Conservation (phyloP, 768 basidiomycete species). For the Cystofilobasidium ferigula region DNA sequence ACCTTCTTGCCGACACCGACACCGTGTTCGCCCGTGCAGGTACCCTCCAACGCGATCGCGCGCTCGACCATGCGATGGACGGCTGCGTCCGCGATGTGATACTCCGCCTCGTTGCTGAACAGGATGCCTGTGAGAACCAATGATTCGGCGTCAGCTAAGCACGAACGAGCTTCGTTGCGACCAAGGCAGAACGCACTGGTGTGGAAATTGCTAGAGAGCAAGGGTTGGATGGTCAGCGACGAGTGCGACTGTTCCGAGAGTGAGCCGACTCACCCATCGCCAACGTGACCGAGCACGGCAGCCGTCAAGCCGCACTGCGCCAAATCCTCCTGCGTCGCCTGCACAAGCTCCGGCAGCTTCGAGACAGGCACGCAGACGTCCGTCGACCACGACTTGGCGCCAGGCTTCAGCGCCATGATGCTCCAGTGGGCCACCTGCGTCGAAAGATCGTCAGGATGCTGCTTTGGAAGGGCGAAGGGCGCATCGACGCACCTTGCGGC, state of each 20-base stretch:
- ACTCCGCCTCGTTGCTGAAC: conserved; percentile 17
- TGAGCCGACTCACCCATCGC: conserved; percentile 13
- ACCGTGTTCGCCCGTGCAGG: conserved; percentile 45
- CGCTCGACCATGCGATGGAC: conserved; percentile 41
- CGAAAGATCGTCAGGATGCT: background rate
- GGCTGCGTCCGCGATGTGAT: conserved; percentile 32
- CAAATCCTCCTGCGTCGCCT: conserved; percentile 71
- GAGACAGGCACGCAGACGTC: conserved; percentile 40
- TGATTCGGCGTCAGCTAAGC: too few species aligned
- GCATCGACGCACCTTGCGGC: background rate
- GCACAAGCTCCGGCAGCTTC: conserved; percentile 39
- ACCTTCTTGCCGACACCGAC: conserved; percentile 71
- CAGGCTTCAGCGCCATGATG: conserved; percentile 8
- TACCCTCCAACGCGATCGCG: conserved; percentile 41
- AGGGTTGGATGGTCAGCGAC: background rate
- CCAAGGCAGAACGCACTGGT: too few species aligned
- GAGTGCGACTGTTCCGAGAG: too few species aligned
- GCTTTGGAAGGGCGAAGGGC: background rate
- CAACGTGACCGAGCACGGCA: conserved; percentile 33
- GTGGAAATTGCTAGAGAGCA: conserved; percentile 1
- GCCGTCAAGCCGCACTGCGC: conserved; percentile 50
- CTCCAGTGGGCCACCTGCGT: conserved; percentile 22
- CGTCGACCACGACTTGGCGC: conserved; percentile 23
- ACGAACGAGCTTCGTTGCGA: too few species aligned
- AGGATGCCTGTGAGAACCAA: too few species aligned